Evolutionary conservation across 371 early-diverging fungal genomes (phyloP), one percentile per base, ranked within the genome.

Genomic region (Blakeslea trispora): DNA sequence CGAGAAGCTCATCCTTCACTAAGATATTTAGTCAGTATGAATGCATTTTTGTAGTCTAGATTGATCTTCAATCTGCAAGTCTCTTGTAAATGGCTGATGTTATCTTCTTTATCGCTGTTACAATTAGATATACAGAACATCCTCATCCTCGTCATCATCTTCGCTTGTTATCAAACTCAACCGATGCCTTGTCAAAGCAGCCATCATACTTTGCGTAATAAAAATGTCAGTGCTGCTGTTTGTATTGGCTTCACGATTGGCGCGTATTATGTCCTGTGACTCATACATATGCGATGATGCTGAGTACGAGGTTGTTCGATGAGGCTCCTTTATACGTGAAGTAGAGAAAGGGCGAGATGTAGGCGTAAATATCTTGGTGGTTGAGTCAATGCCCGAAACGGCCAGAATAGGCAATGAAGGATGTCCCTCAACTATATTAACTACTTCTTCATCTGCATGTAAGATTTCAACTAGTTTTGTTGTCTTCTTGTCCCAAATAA

Each of bases 401-500:
- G 65, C 90, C 74, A 71, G 80, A 59, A 50, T 64, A 18, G 81
- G 81, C 47, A 72, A 55, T 13, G 47, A 55, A 3, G 81, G 81
- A 61, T 81, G 81, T 4, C 77, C 81, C 60, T 75, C 43, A 18
- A 45, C 63, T 6, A 82, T 82, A 61, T 88, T 84, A n/a, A 87
- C 86, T 8, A 81, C 74, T 21, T 83, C 82, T 9, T 55, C 61
- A 47, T 93, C 90, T 19, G 82, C 92, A 35, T 74, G 66, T 28
- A 91, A 53, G 42, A 89, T 74, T 51, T 89, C 86, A 3, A 90
- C 67, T 10, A 92, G 63, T 21, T 73, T 71, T 53, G 77, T 72
- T 1, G 86, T 80, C 44, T 66, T 59, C 61, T 86, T 86, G 59
- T 88, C 83, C 92, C 92, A 94, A 48, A 92, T 68, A 61, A 86